These are phyloP conservation scores for Apophysomyces elegans DNA, from an alignment of 371 early-diverging fungal species.

Conservation along the genomic window DNA sequence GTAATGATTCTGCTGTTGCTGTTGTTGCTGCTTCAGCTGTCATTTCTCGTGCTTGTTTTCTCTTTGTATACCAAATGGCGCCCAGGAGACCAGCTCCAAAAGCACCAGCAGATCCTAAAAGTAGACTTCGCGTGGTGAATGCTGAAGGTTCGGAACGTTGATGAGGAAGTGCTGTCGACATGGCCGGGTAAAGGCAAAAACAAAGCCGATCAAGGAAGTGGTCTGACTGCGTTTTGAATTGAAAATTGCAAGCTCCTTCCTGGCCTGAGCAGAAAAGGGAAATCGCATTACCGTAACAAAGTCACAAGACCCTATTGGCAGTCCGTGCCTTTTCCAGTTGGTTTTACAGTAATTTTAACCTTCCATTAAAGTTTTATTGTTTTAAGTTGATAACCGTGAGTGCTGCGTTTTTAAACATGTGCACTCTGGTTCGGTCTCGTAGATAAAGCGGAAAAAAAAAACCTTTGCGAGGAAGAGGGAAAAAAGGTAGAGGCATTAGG, in stretches of 20 bases:
- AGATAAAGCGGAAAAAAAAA: no score
- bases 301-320: no score
- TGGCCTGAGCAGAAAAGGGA: no score
- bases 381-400: no score
- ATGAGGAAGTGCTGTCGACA: background rate
- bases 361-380: no score
- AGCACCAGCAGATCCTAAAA: conserved; percentile 41
- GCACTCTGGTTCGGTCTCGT: no score
- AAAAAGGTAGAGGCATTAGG: no score
- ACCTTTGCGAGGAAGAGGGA: no score
- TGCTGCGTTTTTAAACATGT: no score
- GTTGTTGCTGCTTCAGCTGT: background rate
- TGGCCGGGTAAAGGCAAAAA: background rate
- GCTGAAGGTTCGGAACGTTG: conserved; percentile 11
- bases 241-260: background rate
- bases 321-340: no score
- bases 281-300: no score
- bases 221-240: background rate
- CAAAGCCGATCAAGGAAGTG: background rate
- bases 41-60: conserved; percentile 42
- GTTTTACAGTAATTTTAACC: no score
- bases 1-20: conserved; percentile 23
- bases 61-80: conserved; percentile 51
- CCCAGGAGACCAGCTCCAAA: conserved; percentile 52
- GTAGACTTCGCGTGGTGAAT: conserved; percentile 19